These are phyloP conservation scores for Xylaria flabelliformis DNA, from an alignment of 495 filamentous ascomycete genomes.

Conservation along the genomic window DNA sequence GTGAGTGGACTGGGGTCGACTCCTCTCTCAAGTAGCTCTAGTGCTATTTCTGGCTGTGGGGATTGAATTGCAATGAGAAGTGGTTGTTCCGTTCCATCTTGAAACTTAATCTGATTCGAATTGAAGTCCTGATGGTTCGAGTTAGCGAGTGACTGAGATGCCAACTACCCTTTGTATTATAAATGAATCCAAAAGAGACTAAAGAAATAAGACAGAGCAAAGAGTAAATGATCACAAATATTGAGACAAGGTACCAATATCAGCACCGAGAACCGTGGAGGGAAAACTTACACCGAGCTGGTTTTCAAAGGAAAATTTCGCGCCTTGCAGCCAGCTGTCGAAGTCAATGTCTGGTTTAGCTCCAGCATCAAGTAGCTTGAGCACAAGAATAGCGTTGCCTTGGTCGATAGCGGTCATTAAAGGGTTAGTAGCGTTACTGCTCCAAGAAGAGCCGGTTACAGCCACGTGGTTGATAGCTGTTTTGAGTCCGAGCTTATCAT, in stretches of 20 bases:
- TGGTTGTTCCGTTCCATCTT: conserved; percentile 58
- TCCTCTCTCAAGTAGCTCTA: conserved; percentile 64
- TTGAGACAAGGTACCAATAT: too few relatives aligned
- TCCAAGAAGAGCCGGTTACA: conserved; percentile 35
- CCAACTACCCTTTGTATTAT: background rate
- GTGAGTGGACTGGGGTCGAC: conserved; percentile 62
- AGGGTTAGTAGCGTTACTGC: conserved; percentile 44
- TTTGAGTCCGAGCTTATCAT: conserved; percentile 30
- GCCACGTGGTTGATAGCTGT: conserved; percentile 47
- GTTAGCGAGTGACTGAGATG: conserved; percentile 38
- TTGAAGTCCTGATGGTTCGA: conserved; percentile 48
- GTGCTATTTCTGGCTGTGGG: conserved; percentile 56
- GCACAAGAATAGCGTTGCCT: conserved; percentile 43
- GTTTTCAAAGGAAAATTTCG: conserved; percentile 39
- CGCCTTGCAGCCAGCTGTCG: conserved; percentile 53
- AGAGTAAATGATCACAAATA: background rate
- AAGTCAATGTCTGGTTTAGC: conserved; percentile 50
- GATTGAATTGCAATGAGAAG: conserved; percentile 62
- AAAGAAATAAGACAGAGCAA: background rate
- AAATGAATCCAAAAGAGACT: background rate
- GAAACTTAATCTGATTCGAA: conserved; percentile 49
- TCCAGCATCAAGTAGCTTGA: conserved; percentile 51
- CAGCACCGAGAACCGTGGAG: background rate
- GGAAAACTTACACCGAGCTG: conserved; percentile 32
- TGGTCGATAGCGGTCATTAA: conserved; percentile 43